These are phyloP conservation scores for Fusarium algeriense DNA, from an alignment of 2,329 filamentous ascomycete genomes.

Conservation along the genomic window DNA sequence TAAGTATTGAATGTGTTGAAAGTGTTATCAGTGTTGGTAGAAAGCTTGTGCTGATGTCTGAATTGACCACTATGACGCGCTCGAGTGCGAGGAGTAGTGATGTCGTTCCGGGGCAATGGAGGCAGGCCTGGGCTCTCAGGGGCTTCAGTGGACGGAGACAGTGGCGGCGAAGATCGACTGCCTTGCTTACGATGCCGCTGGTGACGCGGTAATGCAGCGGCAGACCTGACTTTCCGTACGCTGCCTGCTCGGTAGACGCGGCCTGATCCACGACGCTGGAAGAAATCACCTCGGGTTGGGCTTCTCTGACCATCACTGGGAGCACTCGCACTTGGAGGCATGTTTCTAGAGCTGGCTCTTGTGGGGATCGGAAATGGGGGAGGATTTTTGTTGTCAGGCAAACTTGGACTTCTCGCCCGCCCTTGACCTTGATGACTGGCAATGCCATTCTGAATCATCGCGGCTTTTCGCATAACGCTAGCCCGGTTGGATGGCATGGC, in stretches of 20 bases:
- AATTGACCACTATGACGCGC: constrained; percentile 57
- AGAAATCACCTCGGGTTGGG: constrained; percentile 73
- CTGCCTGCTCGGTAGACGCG: constrained; percentile 68
- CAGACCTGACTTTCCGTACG: constrained; percentile 87
- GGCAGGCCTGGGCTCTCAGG: constrained; percentile 79
- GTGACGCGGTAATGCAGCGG: constrained; percentile 74
- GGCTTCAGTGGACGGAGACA: constrained; percentile 75
- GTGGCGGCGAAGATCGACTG: constrained; percentile 73
- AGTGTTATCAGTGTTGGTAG: constrained; percentile 70
- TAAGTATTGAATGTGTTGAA: constrained; percentile 61
- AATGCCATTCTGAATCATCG: constrained; percentile 84
- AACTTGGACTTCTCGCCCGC: constrained; percentile 74
- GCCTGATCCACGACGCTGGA: constrained; percentile 64
- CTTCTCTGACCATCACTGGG: constrained; percentile 81
- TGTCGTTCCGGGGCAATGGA: constrained; percentile 78
- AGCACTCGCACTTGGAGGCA: constrained; percentile 73
- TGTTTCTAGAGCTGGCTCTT: constrained; percentile 85
- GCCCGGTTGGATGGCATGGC: constrained; percentile 58
- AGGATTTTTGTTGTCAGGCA: constrained; percentile 72
- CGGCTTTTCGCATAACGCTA: constrained; percentile 79
- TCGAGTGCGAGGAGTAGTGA: constrained; percentile 69
- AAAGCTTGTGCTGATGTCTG: constrained; percentile 68
- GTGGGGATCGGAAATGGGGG: constrained; percentile 95
- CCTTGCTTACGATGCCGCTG: constrained; percentile 62
- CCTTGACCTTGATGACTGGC: constrained; percentile 73